Percentiles rank a stretch among this genome's conserved stretches.
phyloP scores from a whole-genome alignment of 768 basidiomycete species.

The Hericium rajendrae region DNA sequence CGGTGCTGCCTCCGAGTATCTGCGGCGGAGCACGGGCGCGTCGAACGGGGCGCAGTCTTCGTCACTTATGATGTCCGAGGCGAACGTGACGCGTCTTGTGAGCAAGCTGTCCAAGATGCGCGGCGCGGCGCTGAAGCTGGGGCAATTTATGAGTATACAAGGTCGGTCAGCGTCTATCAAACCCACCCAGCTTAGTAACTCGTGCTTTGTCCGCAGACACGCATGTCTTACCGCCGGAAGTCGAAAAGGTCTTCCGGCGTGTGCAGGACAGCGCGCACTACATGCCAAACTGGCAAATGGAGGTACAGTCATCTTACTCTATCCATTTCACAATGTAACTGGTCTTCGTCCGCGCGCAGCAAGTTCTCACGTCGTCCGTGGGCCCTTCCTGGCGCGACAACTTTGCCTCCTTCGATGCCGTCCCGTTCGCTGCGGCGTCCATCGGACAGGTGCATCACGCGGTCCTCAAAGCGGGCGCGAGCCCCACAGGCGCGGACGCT shows the following conservation, averaged over 20 bases:
- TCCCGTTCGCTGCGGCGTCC: slow-evolving; percentile 92
- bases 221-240: slow-evolving; percentile 74
- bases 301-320: slow-evolving; percentile 37
- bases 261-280: slow-evolving; percentile 96
- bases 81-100: slow-evolving; percentile 83
- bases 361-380: slow-evolving; percentile 69
- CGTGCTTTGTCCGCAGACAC: slow-evolving; percentile 48
- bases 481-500: slow-evolving; percentile 45
- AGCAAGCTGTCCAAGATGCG: slow-evolving; percentile 92
- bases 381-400: slow-evolving; percentile 63
- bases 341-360: slow-evolving; percentile 19
- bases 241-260: slow-evolving; percentile 80
- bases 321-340: not conserved
- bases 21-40: slow-evolving; percentile 49
- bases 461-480: slow-evolving; percentile 39
- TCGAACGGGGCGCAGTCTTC: slow-evolving; percentile 19
- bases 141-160: slow-evolving; percentile 97
- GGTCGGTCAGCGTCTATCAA: slow-evolving; percentile 28
- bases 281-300: slow-evolving; percentile 99
- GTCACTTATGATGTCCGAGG: slow-evolving; percentile 80
- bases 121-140: slow-evolving; percentile 91
- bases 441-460: slow-evolving; percentile 94
- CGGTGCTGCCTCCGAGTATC: slow-evolving; percentile 81
- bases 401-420: slow-evolving; percentile 69
- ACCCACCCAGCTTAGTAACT: not conserved